Evolutionary conservation across 306 rosid genomes (phyloP), one percentile per base, ranked within the genome.

Genomic region (Boehmeria nivea): DNA sequence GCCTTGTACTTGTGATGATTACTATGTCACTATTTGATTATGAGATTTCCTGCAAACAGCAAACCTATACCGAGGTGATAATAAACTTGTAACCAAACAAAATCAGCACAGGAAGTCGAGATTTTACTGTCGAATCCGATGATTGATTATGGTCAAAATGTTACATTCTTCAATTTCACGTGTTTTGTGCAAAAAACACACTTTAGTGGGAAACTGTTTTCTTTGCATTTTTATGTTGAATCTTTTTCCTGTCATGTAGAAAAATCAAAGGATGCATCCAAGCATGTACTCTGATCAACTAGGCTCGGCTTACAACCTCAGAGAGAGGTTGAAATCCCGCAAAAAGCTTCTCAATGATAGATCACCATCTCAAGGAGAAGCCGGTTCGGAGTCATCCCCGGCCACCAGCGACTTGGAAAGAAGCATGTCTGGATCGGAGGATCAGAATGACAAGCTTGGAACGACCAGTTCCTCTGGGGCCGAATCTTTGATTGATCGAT

Each of bases 211-310:
- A n/a, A n/a, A n/a, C n/a, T n/a, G n/a, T 33, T 40, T 1, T n/a
- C 17, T 67, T n/a, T n/a, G n/a, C n/a, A n/a, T n/a, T n/a, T 57
- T 76, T 68, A 59, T 58, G 46, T 48, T 48, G 28, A 43, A 57
- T 68, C n/a, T 40, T 34, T 72, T 9, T 25, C 63, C 19, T 48
- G n/a, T 47, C 65, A 65, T 81, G 65, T 47, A 82, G 78, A 70
- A 83, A 83, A 74, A 22, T 61, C 81, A 73, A 71, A 79, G 66
- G 79, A 83, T 83, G 91, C 87, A 83, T 61, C 95, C 95, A 57
- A 58, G 61, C 79, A 55, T 82, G 77, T 91, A 84, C 25, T 87
- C 85, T 33, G 89, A 82, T 54, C 71, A 66, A 2, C 67, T 9
- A 54, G 73, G 66, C 58, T 46, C 81, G 12, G 16, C 49, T 31